Conservation (phyloP, 495 filamentous ascomycete species). For the Amniculicola lignicola region DNA sequence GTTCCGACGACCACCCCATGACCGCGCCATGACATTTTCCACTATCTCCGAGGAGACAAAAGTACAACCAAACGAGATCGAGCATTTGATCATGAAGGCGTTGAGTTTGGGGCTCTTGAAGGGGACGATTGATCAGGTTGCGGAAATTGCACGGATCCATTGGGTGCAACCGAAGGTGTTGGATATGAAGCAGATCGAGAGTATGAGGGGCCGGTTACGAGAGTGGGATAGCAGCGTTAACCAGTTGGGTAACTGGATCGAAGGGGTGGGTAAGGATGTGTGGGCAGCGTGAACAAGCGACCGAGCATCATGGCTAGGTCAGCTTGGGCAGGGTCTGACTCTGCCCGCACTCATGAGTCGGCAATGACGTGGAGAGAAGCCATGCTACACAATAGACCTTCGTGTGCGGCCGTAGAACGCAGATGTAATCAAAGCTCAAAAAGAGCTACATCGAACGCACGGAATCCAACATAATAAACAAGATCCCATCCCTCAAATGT, state of each 20-base stretch:
- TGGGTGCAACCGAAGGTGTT: constrained; percentile 99
- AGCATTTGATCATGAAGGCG: constrained; percentile 98
- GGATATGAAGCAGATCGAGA: constrained; percentile 92
- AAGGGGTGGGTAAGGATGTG: constrained; percentile 80
- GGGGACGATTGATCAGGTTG: constrained; percentile 95
- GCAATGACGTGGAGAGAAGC: no score
- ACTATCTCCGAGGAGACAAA: constrained; percentile 90
- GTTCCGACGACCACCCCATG: constrained; percentile 91
- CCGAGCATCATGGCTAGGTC: no score
- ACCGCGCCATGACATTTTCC: constrained; percentile 85
- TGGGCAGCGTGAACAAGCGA: constrained; percentile 65
- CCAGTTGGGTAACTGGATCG: constrained; percentile 91
- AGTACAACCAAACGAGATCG: constrained; percentile 84
- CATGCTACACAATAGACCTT: no score
- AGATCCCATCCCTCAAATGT: no score
- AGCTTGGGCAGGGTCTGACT: no score
- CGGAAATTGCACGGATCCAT: constrained; percentile 86
- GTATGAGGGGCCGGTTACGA: constrained; percentile 79
- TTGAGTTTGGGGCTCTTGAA: constrained; percentile 84
- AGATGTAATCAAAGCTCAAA: no score
- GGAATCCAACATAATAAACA: no score
- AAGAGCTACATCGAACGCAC: no score
- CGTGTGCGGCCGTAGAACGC: no score
- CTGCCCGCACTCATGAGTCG: no score
- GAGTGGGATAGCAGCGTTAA: constrained; percentile 97